Conservation (phyloP, 164 flowering plant genomes). For the Magnolia officinalis region DNA sequence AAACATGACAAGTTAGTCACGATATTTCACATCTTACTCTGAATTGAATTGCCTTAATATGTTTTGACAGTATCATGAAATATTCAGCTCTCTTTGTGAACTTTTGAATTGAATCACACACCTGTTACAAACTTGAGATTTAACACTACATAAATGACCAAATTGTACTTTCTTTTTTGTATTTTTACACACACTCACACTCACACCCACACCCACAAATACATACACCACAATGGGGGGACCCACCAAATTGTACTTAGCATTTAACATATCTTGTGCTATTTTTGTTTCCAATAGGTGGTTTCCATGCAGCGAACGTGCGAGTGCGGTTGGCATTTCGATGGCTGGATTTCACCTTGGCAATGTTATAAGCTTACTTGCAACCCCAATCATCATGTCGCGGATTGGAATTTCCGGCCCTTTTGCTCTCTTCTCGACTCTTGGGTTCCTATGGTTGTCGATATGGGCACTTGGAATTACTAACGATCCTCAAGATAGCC, state of each 20-base stretch:
- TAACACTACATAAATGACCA: too few relatives aligned
- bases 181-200: background rate
- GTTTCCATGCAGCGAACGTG: constrained; percentile 82
- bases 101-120: too few relatives aligned
- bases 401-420: constrained; percentile 69
- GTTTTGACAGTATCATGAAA: too few relatives aligned
- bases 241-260: background rate
- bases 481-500: constrained; percentile 65
- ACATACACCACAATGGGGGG: background rate
- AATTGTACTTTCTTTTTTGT: background rate
- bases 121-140: too few relatives aligned
- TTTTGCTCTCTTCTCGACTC: constrained; percentile 63
- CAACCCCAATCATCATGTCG: constrained; percentile 69
- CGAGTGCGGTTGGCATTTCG: constrained; percentile 87
- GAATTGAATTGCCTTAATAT: too few relatives aligned
- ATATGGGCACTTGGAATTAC: constrained; percentile 51
- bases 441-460: constrained; percentile 77
- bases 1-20: too few relatives aligned
- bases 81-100: too few relatives aligned
- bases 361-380: constrained; percentile 66
- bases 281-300: constrained; percentile 42
- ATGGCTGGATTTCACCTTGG: constrained; percentile 98
- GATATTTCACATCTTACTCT: too few relatives aligned
- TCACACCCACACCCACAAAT: background rate
- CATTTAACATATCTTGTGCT: background rate